Base-by-base conservation (phyloP, 768 basidiomycete genomes). In the Rhodotorula graminis region DNA sequence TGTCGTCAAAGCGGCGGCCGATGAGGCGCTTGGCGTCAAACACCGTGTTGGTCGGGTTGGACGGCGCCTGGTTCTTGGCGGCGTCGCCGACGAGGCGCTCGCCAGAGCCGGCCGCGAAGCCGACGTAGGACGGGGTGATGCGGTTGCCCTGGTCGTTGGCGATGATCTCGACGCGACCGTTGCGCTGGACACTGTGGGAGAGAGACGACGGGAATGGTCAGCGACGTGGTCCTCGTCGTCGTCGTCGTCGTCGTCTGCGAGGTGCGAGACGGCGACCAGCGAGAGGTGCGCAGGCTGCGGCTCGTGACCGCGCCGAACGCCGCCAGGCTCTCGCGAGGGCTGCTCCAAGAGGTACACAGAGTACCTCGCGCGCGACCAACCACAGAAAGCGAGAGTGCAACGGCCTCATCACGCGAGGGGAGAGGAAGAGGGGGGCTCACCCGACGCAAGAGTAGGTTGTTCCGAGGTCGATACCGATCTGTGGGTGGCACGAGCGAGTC, bases 121-220 rank as follows among this genome's bases (percentile, higher is more conserved):
- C 79, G 69, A 77, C 64, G 69, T 70, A 67, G 12, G 56, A 98
- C 56, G 95, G 95, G 57, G 95, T 99, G 78, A 95, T 98, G 77
- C 95, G 88, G 87, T 97, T 97, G 78, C 95, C 95, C 90, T 98
- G 92, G 86, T 93, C 92, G 80, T 93, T 93, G 84, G 92, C 79
- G 81, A 97, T 94, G 85, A 97, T 97, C 83, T 92, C 90, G 66
- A 93, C 91, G 73, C 89, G 89, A 71, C 91, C 91, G 69, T 88
- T 88, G 64, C 88, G 88, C 81, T 90, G 89, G 40, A 93, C 89
- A 84, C 91, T 90, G 75, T 27, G 33, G 29, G 50, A 5, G 23
- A 25, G 52, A 3, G 12, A 3, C 2, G 53, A 16, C 14, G 14
- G n/a, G 19, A 1, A 4, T 10, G 19, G 49, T 23, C 25, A 21